Percentiles rank a stretch among this genome's conserved stretches.
phyloP scores from a whole-genome alignment of 805 yeast species.

The Kuraishia molischiana region DNA sequence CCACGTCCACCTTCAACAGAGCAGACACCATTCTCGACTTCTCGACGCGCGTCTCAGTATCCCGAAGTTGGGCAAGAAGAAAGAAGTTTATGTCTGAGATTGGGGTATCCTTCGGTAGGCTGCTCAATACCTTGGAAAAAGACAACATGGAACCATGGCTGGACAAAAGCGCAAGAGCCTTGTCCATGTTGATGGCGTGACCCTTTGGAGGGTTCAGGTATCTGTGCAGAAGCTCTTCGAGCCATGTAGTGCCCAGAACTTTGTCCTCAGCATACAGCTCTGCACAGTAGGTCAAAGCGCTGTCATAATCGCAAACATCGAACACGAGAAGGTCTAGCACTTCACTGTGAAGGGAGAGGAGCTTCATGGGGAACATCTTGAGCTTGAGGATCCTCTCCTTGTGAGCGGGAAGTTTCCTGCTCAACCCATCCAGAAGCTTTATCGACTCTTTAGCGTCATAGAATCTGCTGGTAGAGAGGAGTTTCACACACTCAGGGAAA shows the following conservation, averaged over 20 bases:
- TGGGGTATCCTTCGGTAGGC: conserved; percentile 42
- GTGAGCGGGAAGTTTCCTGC: conserved; percentile 8
- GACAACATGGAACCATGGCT: conserved; percentile 31
- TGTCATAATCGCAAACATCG: conserved; percentile 42
- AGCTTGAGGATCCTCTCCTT: conserved; percentile 23
- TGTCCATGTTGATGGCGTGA: neutral
- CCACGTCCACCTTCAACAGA: conserved; percentile 42
- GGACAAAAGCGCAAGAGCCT: conserved; percentile 29
- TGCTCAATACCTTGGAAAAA: conserved; percentile 27
- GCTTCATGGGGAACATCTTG: conserved; percentile 47
- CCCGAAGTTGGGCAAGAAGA: conserved; percentile 33
- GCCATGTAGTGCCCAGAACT: conserved; percentile 28
- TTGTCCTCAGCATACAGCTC: conserved; percentile 29
- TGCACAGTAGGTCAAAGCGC: conserved; percentile 56
- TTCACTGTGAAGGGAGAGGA: conserved; percentile 49
- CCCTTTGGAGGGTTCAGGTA: conserved; percentile 15
- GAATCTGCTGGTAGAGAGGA: conserved; percentile 22
- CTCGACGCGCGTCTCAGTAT: conserved; percentile 27
- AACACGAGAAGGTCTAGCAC: conserved; percentile 54
- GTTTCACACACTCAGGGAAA: conserved; percentile 11
- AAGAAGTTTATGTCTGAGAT: conserved; percentile 31
- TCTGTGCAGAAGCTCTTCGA: conserved; percentile 40
- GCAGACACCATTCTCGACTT: conserved; percentile 32
- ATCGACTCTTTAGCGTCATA: conserved; percentile 30
- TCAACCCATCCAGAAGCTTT: conserved; percentile 20